Evolutionary conservation across 2,329 filamentous ascomycete genomes (phyloP).

Genomic region (Davidsoniella eucalypti): DNA sequence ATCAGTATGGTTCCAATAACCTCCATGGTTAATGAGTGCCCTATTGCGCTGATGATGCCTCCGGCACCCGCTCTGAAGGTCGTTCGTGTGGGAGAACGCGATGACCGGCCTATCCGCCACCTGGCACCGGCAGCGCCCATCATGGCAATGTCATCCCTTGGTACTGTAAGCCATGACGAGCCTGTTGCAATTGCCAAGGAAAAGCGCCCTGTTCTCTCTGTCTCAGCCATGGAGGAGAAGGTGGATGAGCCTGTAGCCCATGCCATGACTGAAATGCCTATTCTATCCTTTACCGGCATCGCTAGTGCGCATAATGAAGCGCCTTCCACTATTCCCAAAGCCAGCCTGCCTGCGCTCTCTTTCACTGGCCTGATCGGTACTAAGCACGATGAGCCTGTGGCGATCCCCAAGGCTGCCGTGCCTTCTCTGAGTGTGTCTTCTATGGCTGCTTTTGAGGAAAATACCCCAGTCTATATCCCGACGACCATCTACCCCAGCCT

Average conservation of each 20-base stretch:
- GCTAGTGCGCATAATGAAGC: conserved; percentile 20
- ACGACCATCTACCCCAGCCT: not conserved
- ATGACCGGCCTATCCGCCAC: not conserved
- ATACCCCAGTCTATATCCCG: not conserved
- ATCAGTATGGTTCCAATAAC: conserved; percentile 3
- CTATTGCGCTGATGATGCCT: conserved; percentile 1
- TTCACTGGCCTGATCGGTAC: conserved; percentile 14
- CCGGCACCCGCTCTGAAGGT: conserved; percentile 1
- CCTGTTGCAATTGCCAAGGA: not conserved
- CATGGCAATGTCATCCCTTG: not conserved
- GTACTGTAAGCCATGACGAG: not conserved
- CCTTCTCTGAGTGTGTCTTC: conserved; percentile 19
- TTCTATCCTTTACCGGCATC: conserved; percentile 17
- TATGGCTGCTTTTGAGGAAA: not conserved
- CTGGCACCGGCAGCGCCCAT: conserved; percentile 4
- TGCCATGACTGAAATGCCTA: conserved; percentile 17
- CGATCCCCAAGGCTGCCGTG: conserved; percentile 18
- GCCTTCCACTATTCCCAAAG: conserved; percentile 20
- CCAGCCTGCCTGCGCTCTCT: conserved; percentile 15
- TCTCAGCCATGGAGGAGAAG: not conserved
- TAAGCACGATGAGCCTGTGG: conserved; percentile 17
- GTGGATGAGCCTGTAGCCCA: conserved; percentile 14
- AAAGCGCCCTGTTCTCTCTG: not conserved
- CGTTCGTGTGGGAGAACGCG: conserved; percentile 3
- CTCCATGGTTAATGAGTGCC: conserved; percentile 7